phyloP scores from a whole-genome alignment of 2,329 filamentous ascomycete species.

The Sporothrix phasma region DNA sequence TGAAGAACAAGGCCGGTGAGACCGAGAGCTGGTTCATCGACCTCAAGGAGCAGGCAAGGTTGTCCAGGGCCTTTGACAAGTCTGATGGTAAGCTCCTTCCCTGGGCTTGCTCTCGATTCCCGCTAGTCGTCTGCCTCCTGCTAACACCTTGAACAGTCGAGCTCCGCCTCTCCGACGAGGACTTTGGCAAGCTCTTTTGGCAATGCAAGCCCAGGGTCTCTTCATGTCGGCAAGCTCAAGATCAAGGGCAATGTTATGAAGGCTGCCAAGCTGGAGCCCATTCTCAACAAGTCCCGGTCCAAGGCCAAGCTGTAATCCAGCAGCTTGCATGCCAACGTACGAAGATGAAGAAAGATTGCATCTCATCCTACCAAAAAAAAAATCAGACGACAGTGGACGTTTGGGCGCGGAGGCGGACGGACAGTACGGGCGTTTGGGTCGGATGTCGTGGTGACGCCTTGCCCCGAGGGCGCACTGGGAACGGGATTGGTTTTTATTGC shows the following conservation, averaged over 20 bases:
- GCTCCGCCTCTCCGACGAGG: conserved; percentile 70
- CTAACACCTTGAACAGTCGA: conserved; percentile 51
- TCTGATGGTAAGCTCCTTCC: conserved; percentile 60
- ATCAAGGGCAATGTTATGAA: conserved; percentile 98
- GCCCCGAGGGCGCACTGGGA: neutral
- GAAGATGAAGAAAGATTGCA: neutral
- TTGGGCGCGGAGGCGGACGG: neutral
- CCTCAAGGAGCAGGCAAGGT: conserved; percentile 77
- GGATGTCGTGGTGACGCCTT: neutral
- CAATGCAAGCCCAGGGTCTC: too few species aligned
- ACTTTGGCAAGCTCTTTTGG: conserved; percentile 76
- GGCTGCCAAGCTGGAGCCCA: conserved; percentile 89
- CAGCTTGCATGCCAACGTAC: neutral
- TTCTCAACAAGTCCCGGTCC: conserved; percentile 68
- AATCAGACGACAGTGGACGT: neutral
- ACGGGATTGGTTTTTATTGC: neutral
- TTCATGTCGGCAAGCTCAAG: conserved; percentile 98
- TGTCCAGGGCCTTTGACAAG: conserved; percentile 67
- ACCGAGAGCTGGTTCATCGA: conserved; percentile 89
- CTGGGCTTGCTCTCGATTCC: too few species aligned
- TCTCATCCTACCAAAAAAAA: neutral
- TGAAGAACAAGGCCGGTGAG: conserved; percentile 79
- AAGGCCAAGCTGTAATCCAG: conserved; percentile 64
- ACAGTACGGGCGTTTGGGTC: neutral
- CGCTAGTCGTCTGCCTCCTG: neutral